Base-by-base conservation (phyloP, 805 yeast species). In the Blastobotrys chiropterorum region DNA sequence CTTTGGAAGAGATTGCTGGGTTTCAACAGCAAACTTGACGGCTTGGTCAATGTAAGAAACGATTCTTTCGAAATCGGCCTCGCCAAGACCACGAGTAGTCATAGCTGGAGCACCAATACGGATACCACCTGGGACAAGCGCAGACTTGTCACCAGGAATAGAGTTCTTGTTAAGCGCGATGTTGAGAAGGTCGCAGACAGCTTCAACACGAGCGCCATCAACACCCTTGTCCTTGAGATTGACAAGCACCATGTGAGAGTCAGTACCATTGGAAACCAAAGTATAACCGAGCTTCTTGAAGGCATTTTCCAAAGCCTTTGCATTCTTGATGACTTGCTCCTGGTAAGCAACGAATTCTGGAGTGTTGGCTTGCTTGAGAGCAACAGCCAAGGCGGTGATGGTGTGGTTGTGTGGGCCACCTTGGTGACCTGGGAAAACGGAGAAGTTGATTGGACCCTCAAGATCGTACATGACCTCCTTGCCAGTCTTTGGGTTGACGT, bases 331-430 rank as follows among this genome's bases (percentile, higher is more conserved):
- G 41, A 94, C 97, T 67, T 86, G 86, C 66, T 77, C 68, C 77
- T 94, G 99, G 76, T 92, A 92, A 66, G 81, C 86, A 70, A 81
- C 86, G 76, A 85, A 94, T 72, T 90, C 97, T 55, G 95, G 95
- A 49, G 88, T 76, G 58, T 81, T 78, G 55, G 96, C 95, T 77
- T 94, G 99, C 71, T 90, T 90, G 69, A 94, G 81, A 49, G 99
- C 98, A 58, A 90, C 94, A 15, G 98, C 97, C 65, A 94, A 76
- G 38, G 98, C 99, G 62, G 97, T 85, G 69, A 94, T 94, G 61
- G 99, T 94, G 76, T 94, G 99, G 79, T 94, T 94, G 76, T 94
- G 98, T 64, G 99, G 99, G 70, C 99, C 99, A 78, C 99, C 99
- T 78, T 94, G 99, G 74, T 94, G 99, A 61, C 96, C 99, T 65